Percentiles rank a stretch among this genome's conserved stretches.
These are phyloP conservation scores for Rhodotorula sp. DNA, from an alignment of 1,284 basidiomycete genomes.

Conservation along the genomic window DNA sequence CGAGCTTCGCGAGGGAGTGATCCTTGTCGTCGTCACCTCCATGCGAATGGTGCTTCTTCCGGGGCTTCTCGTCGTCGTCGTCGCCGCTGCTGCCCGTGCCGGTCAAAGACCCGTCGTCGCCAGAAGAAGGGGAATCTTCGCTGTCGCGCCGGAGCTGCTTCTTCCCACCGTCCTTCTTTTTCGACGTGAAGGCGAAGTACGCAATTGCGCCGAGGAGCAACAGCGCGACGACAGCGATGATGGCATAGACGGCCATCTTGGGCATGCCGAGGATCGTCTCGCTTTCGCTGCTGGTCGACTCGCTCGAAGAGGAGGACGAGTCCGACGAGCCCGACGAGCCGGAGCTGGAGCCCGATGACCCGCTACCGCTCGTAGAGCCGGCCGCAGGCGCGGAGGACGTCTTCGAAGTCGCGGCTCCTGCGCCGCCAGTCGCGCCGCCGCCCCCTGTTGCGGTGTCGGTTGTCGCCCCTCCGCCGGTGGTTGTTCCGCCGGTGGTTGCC, in stretches of 20 bases:
- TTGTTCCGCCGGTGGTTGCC: not conserved
- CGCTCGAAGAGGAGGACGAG: not conserved
- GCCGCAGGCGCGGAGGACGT: not conserved
- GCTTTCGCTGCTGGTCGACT: not conserved
- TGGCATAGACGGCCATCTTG: not conserved
- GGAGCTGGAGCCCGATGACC: too few species aligned
- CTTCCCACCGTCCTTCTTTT: not conserved
- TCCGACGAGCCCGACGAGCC: not conserved
- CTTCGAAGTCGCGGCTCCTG: not conserved
- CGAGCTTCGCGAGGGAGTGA: constrained; percentile 1
- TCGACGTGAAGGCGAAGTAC: not conserved
- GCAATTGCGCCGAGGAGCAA: not conserved
- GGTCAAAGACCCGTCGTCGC: not conserved
- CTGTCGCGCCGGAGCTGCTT: not conserved
- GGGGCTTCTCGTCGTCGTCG: not conserved
- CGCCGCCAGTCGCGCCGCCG: too few species aligned
- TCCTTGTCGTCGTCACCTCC: not conserved
- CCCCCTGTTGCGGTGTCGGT: too few species aligned
- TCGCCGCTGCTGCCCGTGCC: not conserved
- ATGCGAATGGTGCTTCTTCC: not conserved
- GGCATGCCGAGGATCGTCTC: constrained; percentile 9
- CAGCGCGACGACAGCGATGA: not conserved
- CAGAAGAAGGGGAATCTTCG: not conserved
- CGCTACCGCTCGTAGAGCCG: not conserved
- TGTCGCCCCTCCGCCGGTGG: not conserved